Conservation (phyloP, 1,139 yeast genomes). For the Debaryomycetaceae sp. region DNA sequence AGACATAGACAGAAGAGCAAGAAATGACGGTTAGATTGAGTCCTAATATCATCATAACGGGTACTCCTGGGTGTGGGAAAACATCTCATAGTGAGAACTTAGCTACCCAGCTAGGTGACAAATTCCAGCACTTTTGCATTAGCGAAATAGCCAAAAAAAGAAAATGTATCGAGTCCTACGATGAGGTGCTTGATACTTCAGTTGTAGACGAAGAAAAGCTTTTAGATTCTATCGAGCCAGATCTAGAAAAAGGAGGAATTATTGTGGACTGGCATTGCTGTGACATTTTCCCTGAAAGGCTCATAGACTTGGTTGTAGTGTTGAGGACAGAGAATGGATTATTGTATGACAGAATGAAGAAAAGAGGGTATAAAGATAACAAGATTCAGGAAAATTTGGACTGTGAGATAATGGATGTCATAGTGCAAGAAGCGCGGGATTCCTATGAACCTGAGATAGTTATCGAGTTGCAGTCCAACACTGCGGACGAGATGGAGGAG, state of each 20-base stretch:
- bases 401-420: conserved; percentile 95
- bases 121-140: conserved; percentile 60
- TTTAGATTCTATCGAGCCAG: conserved; percentile 75
- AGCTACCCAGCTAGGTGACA: conserved; percentile 43
- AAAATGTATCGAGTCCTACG: conserved; percentile 78
- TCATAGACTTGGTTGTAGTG: conserved; percentile 89
- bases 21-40: conserved; percentile 38
- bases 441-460: conserved; percentile 77
- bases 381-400: conserved; percentile 91
- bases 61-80: conserved; percentile 98
- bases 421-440: conserved; percentile 82
- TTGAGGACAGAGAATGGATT: conserved; percentile 70
- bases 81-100: conserved; percentile 76
- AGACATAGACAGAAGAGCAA: background rate
- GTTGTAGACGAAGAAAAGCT: conserved; percentile 92
- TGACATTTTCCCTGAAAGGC: conserved; percentile 89
- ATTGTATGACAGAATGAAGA: conserved; percentile 70
- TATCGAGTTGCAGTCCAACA: conserved; percentile 71
- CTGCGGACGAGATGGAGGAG: conserved; percentile 70
- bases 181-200: conserved; percentile 76
- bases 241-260: conserved; percentile 78
- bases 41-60: conserved; percentile 88
- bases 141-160: conserved; percentile 81
- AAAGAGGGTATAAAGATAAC: conserved; percentile 70
- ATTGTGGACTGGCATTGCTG: conserved; percentile 97